Conservation (phyloP, 2,329 filamentous ascomycete species). For the Penicillium sp. region DNA sequence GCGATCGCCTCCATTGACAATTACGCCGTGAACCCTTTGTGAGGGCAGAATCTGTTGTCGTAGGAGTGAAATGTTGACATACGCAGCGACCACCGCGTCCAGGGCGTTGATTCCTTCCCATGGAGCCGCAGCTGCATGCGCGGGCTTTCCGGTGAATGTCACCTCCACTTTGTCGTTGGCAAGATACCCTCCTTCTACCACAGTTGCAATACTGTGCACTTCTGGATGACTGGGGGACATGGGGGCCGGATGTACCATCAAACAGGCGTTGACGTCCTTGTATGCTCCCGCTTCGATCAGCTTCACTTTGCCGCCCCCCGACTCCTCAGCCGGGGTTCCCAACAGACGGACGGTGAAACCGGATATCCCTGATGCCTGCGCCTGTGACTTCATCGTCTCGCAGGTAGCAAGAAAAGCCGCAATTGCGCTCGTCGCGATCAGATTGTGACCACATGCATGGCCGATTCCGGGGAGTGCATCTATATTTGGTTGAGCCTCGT, state of each 20-base stretch:
- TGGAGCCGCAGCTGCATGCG: conserved; percentile 51
- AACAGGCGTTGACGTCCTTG: conserved; percentile 30
- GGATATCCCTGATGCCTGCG: conserved; percentile 1
- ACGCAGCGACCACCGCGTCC: conserved; percentile 49
- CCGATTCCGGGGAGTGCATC: conserved; percentile 33
- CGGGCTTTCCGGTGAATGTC: conserved; percentile 46
- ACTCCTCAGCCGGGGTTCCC: conserved; percentile 33
- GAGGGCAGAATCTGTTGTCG: conserved; percentile 51
- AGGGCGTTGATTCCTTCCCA: conserved; percentile 56
- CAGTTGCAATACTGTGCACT: conserved; percentile 19
- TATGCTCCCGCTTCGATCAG: conserved; percentile 41
- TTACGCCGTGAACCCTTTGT: conserved; percentile 48
- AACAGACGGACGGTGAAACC: conserved; percentile 30
- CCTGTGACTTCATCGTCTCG: conserved; percentile 22
- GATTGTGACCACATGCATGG: conserved; percentile 33
- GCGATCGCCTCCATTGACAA: conserved; percentile 48
- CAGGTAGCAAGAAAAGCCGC: conserved; percentile 31
- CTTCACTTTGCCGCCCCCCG: conserved; percentile 32
- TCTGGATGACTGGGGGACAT: conserved; percentile 19
- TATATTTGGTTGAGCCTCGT: neutral
- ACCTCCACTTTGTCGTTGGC: conserved; percentile 32
- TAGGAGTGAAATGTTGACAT: conserved; percentile 44
- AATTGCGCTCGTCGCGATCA: conserved; percentile 30
- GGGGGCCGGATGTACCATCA: conserved; percentile 38
- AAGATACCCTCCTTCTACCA: conserved; percentile 23